phyloP scores from a whole-genome alignment of 2,329 filamentous ascomycete genomes.

The Coniochaeta hoffmannii region DNA sequence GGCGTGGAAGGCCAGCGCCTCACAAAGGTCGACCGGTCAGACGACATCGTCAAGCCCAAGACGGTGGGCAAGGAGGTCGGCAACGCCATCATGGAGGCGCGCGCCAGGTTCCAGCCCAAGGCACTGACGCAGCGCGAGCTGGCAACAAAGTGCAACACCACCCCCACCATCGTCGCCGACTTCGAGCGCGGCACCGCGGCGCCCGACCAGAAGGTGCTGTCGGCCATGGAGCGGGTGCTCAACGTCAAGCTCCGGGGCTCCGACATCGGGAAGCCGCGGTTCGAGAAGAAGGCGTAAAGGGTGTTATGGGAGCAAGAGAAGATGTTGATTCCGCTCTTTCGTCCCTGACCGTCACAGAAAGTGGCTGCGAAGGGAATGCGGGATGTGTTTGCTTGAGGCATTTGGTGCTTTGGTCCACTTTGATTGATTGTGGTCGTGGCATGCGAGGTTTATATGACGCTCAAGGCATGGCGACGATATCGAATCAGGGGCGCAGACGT shows the following conservation, averaged over 20 bases:
- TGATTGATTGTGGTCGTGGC: background rate
- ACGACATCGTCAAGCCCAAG: conserved; percentile 97
- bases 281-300: conserved; percentile 39
- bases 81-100: conserved; percentile 72
- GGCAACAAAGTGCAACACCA: conserved; percentile 85
- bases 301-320: background rate
- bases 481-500: background rate
- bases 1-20: conserved; percentile 82
- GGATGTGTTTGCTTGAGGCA: background rate
- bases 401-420: background rate
- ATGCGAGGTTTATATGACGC: background rate
- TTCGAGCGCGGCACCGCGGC: conserved; percentile 74
- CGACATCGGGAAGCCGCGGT: conserved; percentile 79
- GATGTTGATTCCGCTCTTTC: background rate
- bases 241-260: conserved; percentile 81
- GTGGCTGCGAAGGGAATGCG: background rate
- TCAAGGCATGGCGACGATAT: background rate
- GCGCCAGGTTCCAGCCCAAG: conserved; percentile 78
- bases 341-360: no score
- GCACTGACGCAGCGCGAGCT: conserved; percentile 82
- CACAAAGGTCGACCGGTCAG: conserved; percentile 94
- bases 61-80: conserved; percentile 76
- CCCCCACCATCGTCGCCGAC: conserved; percentile 68
- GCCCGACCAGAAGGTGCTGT: conserved; percentile 78
- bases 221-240: conserved; percentile 72